These are phyloP conservation scores for Huntiella moniliformis DNA, from an alignment of 2,329 filamentous ascomycete genomes.

Conservation along the genomic window DNA sequence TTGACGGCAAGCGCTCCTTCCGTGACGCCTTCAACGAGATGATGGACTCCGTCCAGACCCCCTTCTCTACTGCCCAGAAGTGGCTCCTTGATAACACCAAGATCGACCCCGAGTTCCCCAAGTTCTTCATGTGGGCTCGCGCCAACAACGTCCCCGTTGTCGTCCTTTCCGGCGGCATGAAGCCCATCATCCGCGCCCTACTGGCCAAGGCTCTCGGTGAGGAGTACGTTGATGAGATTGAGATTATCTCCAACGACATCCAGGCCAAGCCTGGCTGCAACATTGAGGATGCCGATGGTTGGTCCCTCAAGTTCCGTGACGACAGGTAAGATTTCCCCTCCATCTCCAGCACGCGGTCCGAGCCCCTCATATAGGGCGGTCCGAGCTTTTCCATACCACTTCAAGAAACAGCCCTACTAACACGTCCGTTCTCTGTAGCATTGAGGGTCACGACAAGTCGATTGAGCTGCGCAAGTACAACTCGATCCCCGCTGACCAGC, in stretches of 20 bases:
- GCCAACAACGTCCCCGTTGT: constrained; percentile 78
- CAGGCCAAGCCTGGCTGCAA: constrained; percentile 42
- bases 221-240: constrained; percentile 54
- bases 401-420: constrained; percentile 9
- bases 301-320: constrained; percentile 78
- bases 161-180: constrained; percentile 82
- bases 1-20: constrained; percentile 53
- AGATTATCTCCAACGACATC: constrained; percentile 82
- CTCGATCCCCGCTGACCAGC: constrained; percentile 41
- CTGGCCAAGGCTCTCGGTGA: constrained; percentile 62
- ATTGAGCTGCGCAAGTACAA: constrained; percentile 79
- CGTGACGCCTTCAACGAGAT: constrained; percentile 77
- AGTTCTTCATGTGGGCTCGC: constrained; percentile 71
- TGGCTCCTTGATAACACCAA: constrained; percentile 66
- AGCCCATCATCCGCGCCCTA: constrained; percentile 71
- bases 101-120: constrained; percentile 72
- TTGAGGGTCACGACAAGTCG: constrained; percentile 94
- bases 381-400: not conserved
- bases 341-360: not conserved
- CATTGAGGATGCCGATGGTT: constrained; percentile 65
- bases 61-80: constrained; percentile 66
- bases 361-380: not conserved
- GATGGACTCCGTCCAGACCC: constrained; percentile 69
- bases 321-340: constrained; percentile 23
- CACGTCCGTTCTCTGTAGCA: constrained; percentile 24